Conservation (phyloP, 352 stramenopile species). For the Phytophthora pinifolia region DNA sequence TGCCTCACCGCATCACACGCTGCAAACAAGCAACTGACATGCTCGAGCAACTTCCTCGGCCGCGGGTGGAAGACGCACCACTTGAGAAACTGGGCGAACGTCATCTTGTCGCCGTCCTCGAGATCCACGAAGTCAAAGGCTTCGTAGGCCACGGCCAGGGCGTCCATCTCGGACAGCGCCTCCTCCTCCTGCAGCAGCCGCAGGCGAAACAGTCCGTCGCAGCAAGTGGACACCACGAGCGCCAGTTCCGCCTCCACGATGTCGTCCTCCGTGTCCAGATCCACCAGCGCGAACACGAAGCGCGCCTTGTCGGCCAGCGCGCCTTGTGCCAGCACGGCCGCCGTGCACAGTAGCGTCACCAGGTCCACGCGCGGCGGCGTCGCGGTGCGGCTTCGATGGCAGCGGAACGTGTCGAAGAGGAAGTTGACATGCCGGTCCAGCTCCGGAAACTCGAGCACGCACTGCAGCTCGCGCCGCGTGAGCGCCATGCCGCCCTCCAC, state of each 20-base stretch:
- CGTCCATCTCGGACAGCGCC: conserved; percentile 39
- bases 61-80: conserved; percentile 72
- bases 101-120: conserved; percentile 74
- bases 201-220: conserved; percentile 43
- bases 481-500: conserved; percentile 64
- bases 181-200: conserved; percentile 24
- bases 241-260: conserved; percentile 71
- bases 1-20: conserved; percentile 33
- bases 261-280: conserved; percentile 77
- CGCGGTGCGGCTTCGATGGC: neutral
- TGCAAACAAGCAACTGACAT: conserved; percentile 55
- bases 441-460: conserved; percentile 53
- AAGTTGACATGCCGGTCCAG: conserved; percentile 38
- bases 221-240: conserved; percentile 58
- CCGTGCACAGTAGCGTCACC: conserved; percentile 50
- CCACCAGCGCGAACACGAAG: conserved; percentile 69
- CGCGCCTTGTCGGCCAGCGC: conserved; percentile 49
- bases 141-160: conserved; percentile 58
- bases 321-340: conserved; percentile 48
- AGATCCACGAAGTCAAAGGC: conserved; percentile 66
- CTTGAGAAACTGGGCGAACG: conserved; percentile 52
- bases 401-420: conserved; percentile 52
- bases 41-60: conserved; percentile 53
- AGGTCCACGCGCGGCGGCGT: conserved; percentile 46
- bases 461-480: conserved; percentile 62